A percentile compares a stretch with the other conserved stretches of the same genome.
Conservation (phyloP, 129 eudicot genomes). For the Kitagawia praeruptora region DNA sequence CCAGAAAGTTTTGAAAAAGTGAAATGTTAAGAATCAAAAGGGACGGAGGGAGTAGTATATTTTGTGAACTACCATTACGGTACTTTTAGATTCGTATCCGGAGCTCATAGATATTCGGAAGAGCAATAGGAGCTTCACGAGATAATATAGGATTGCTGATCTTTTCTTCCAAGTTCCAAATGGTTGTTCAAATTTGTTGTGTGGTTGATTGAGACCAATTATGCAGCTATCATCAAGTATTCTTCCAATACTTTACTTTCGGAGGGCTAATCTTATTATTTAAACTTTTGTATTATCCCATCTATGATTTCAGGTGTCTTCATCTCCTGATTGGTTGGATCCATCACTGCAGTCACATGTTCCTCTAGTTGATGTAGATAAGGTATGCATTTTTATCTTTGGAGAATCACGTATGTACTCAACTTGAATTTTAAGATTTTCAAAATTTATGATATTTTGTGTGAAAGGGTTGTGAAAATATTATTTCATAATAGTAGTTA, state of each 20-base stretch:
- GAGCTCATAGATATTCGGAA: neutral
- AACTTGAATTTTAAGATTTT: neutral
- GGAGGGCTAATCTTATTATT: neutral
- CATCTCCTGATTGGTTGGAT: conserved; percentile 59
- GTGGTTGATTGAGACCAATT: conserved; percentile 4
- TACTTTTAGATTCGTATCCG: neutral
- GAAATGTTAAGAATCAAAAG: too few species aligned
- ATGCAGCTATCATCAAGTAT: neutral
- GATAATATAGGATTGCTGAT: neutral
- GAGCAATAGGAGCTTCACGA: neutral
- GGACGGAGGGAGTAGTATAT: too few species aligned
- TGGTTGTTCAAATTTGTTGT: neutral
- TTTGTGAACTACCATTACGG: neutral
- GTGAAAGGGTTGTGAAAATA: neutral
- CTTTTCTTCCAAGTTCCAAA: neutral
- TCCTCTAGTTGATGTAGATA: conserved; percentile 91
- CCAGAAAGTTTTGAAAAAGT: too few species aligned
- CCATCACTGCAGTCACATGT: conserved; percentile 68
- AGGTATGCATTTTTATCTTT: conserved; percentile 30
- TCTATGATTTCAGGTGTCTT: conserved; percentile 43
- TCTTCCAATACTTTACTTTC: conserved; percentile 3
- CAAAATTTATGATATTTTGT: neutral
- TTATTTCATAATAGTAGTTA: neutral
- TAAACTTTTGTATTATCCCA: neutral
- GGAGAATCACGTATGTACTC: neutral